A percentile compares a stretch with the other conserved stretches of the same genome.
phyloP scores from a whole-genome alignment of 164 flowering plant species.

The Stephania japonica region DNA sequence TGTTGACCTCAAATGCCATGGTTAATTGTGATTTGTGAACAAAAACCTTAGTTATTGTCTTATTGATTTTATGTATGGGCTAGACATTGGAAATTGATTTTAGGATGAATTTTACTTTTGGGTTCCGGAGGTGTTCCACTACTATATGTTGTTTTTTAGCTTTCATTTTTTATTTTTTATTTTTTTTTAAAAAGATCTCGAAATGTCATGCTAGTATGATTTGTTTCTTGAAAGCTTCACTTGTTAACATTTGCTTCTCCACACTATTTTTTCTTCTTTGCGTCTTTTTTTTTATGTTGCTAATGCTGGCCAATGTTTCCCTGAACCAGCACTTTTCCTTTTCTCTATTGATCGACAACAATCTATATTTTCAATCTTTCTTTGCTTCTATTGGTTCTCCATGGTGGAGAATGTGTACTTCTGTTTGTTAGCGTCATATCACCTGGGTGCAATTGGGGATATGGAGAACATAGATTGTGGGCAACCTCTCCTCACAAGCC shows the following conservation, averaged over 20 bases:
- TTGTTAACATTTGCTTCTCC: not conserved
- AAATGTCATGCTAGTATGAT: not conserved
- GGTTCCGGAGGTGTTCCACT: too few relatives aligned
- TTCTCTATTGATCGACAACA: not conserved
- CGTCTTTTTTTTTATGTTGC: too few relatives aligned
- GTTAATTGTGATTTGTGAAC: too few relatives aligned
- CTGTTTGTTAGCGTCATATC: not conserved
- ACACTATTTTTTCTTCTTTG: not conserved
- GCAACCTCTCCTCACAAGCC: too few relatives aligned
- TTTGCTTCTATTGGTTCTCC: not conserved
- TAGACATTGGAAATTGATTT: too few relatives aligned
- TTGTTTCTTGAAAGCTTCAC: not conserved
- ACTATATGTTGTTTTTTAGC: too few relatives aligned
- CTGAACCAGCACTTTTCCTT: not conserved
- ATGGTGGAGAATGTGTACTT: not conserved
- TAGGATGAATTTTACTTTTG: too few relatives aligned
- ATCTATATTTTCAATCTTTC: not conserved
- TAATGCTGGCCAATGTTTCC: not conserved
- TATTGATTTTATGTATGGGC: too few relatives aligned
- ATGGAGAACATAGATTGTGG: too few relatives aligned
- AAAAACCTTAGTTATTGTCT: too few relatives aligned
- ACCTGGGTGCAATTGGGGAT: too few relatives aligned
- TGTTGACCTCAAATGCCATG: not conserved
- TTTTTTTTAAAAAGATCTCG: not conserved
- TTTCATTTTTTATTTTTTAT: too few relatives aligned